Evolutionary conservation across 2,329 filamentous ascomycete species (phyloP), one percentile per base, ranked within the genome.

Genomic region (Claviceps pazoutovae): DNA sequence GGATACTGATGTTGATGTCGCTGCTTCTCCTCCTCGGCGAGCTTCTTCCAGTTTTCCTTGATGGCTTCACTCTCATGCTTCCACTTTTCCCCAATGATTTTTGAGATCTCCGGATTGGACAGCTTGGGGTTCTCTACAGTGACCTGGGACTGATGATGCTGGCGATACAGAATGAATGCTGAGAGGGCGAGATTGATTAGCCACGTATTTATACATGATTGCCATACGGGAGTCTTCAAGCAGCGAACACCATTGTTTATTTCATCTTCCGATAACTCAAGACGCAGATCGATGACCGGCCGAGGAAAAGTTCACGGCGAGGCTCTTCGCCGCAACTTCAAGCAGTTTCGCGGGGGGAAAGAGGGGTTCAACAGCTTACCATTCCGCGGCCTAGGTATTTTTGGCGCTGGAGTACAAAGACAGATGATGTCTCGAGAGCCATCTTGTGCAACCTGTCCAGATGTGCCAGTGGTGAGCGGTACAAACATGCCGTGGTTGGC

Each of bases 161-260:
- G 90, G 41, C 93, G 88, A 72, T 95, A 98, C 60, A 98, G 76
- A 58, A 98, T 98, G 71, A 98, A 98, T 49, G 91, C 93, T 98
- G 64, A 62, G 66, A 59, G 54, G 38, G 37, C 30, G 21, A 37
- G 9, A 30, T 47, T 9, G 8, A 59, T 69, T 53, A 68, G 64
- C 38, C 30, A 16, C 21, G 13, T 17, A 43, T 46, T 9, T 36
- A 11, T 53, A 44, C 14, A 39, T 26, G 38, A 13, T n/a, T 26
- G n/a, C 17, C 17, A 16, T 4, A 4, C 8, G n/a, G 4, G 30
- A 34, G 30, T 46, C 45, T 36, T 16, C 17, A 19, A 46, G 45
- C 26, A 46, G 45, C n/a, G n/a, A 21, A 21, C 11, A 14, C 13
- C 6, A 13, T 26, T 8, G 14, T 9, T 14, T 5, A 2, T 13